Evolutionary conservation across 257 asterid species (phyloP), one percentile per base, ranked within the genome.

Genomic region (Henckelia pumila): DNA sequence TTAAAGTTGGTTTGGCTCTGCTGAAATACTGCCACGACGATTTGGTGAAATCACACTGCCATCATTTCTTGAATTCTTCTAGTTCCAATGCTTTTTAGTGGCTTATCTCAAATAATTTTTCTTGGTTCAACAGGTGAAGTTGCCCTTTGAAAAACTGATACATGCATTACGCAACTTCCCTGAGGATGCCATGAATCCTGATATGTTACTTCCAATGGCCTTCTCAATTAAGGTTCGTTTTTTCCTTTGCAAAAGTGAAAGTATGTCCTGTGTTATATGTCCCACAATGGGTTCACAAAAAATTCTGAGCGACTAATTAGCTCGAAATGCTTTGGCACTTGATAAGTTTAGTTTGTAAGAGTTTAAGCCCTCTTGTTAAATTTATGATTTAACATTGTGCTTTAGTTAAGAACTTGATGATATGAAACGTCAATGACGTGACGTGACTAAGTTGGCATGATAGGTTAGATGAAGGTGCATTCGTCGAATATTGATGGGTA

Each of bases 171-270:
- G 95, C 59, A 91, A 94, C 80, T 94, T 94, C 76, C 97, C 97
- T 0, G 96, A 87, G 74, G 96, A 87, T 73, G 96, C 97, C 74
- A 83, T 91, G 93, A 89, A 91, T 79, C 99, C 97, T 57, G 96
- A 94, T 78, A 71, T 83, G 28, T 75, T 91, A 67, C 82, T 94
- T 66, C 95, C 97, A 59, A 76, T 94, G 95, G 96, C 99, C 66
- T 94, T 80, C 82, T 80, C 97, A 40, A 80, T 86, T 67, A 87
- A 91, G 99, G 99, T 86, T 67, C 11, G 33, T 61, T 50, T 75
- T 55, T 59, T 8, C 37, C 7, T 22, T 1, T 56, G 26, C 59
- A 20, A 20, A 19, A 7, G 14, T 56, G 16, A 20, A 13, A 21
- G 23, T 17, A 59, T 59, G 11, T 44, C 8, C 5, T 16, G 50